Percentiles rank a stretch among this genome's conserved stretches.
These are phyloP conservation scores for Aspergillus japonicus DNA, from an alignment of 2,329 filamentous ascomycete species.

Conservation along the genomic window DNA sequence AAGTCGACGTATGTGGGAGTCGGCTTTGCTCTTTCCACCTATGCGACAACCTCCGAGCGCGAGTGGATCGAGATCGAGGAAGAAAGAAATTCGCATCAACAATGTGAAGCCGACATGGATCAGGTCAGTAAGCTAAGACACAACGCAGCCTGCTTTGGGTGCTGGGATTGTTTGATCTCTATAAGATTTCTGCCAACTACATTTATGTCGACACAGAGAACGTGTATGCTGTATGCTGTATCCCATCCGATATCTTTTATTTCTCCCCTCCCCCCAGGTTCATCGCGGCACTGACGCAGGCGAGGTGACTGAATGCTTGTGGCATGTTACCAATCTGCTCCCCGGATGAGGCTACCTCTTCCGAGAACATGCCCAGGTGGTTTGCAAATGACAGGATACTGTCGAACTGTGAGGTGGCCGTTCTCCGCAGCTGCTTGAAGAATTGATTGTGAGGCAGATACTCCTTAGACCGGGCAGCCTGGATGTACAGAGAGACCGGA, in stretches of 20 bases:
- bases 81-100: too few relatives aligned
- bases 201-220: too few relatives aligned
- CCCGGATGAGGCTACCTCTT: constrained; percentile 72
- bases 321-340: constrained; percentile 79
- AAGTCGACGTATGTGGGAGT: too few relatives aligned
- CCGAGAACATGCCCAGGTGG: constrained; percentile 74
- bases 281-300: constrained; percentile 73
- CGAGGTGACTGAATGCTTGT: constrained; percentile 75
- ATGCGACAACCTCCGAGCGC: too few relatives aligned
- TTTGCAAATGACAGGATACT: constrained; percentile 76
- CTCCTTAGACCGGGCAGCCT: constrained; percentile 26
- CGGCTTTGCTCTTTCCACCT: too few relatives aligned
- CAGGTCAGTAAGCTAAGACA: too few relatives aligned
- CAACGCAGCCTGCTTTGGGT: too few relatives aligned
- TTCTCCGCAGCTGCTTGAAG: constrained; percentile 37
- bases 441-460: constrained; percentile 23
- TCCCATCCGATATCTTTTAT: background rate
- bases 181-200: too few relatives aligned
- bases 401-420: constrained; percentile 68
- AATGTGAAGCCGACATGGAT: too few relatives aligned
- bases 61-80: too few relatives aligned
- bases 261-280: constrained; percentile 53
- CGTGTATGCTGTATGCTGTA: too few relatives aligned
- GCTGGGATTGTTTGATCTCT: too few relatives aligned
- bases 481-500: background rate